Evolutionary conservation across 495 filamentous ascomycete species (phyloP).

Genomic region (Xylaria intraflava): DNA sequence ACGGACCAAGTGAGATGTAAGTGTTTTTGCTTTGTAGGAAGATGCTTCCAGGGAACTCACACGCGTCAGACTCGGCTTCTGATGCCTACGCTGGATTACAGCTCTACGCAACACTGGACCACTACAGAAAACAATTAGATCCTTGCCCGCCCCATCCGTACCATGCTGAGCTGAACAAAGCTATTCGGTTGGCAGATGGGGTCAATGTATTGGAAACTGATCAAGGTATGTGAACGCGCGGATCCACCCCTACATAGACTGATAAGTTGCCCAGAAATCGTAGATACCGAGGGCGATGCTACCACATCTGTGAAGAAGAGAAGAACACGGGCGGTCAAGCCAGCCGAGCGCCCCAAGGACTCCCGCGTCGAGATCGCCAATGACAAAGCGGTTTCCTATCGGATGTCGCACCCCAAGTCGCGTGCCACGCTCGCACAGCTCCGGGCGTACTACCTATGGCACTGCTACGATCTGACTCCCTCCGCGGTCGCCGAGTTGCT

Average conservation of each 20-base stretch:
- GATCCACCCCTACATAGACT: too few species aligned
- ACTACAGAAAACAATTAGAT: conserved; percentile 54
- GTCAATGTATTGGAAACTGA: conserved; percentile 13
- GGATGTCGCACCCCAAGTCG: conserved; percentile 15
- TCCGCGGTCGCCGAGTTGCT: conserved; percentile 42
- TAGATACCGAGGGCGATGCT: neutral
- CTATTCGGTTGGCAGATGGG: conserved; percentile 47
- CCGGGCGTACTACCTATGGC: conserved; percentile 58
- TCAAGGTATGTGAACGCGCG: too few species aligned
- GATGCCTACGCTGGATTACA: conserved; percentile 78
- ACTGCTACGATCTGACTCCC: conserved; percentile 38
- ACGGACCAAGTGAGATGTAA: conserved; percentile 67
- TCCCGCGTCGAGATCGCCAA: conserved; percentile 33
- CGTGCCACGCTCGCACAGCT: conserved; percentile 32
- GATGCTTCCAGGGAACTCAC: neutral
- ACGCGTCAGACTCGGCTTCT: conserved; percentile 61
- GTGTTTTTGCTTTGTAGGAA: conserved; percentile 17
- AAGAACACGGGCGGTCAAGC: neutral
- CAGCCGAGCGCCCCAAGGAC: conserved; percentile 19
- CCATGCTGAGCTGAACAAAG: conserved; percentile 57
- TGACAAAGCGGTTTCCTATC: conserved; percentile 26
- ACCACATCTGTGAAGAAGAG: neutral
- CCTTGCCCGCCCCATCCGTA: conserved; percentile 64
- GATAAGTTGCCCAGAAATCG: neutral
- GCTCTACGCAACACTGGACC: conserved; percentile 62